Evolutionary conservation across 1,284 basidiomycete species (phyloP).

Genomic region (Phlebopus sp.): DNA sequence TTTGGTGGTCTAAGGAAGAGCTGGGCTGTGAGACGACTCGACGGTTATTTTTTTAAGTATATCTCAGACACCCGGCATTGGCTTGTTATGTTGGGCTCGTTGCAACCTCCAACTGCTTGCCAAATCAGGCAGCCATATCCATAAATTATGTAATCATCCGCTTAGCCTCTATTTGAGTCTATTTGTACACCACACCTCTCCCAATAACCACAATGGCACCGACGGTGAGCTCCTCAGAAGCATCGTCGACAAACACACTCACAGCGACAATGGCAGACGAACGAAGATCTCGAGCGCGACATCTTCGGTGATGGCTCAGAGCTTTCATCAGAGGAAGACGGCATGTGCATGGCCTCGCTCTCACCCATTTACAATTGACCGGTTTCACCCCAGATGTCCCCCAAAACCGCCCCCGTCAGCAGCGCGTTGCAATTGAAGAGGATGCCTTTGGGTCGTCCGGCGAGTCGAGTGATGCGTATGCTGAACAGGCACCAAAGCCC

Average conservation of each 20-base stretch:
- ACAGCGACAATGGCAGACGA: slow-evolving; percentile 11
- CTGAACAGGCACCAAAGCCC: slow-evolving; percentile 40
- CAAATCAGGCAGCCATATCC: not conserved
- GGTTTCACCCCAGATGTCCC: slow-evolving; percentile 24
- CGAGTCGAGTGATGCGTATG: slow-evolving; percentile 68
- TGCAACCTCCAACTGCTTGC: not conserved
- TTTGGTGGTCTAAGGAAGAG: not conserved
- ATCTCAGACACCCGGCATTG: not conserved
- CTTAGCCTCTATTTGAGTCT: slow-evolving; percentile 20
- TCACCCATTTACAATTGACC: not conserved
- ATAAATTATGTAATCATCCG: not conserved
- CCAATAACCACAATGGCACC: slow-evolving; percentile 6
- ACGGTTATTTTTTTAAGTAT: not conserved
- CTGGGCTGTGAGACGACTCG: not conserved
- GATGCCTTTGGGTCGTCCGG: slow-evolving; percentile 49
- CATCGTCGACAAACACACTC: not conserved
- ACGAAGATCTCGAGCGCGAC: slow-evolving; percentile 53
- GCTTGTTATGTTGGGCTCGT: not conserved
- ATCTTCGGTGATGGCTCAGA: slow-evolving; percentile 81
- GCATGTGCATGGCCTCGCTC: slow-evolving; percentile 25
- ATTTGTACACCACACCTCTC: not conserved
- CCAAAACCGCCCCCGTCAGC: slow-evolving; percentile 34
- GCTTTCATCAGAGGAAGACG: slow-evolving; percentile 69
- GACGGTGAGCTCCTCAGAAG: not conserved
- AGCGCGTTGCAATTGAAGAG: slow-evolving; percentile 35